Evolutionary conservation across 2,329 filamentous ascomycete species (phyloP).

Genomic region (Colletotrichum plurivorum): DNA sequence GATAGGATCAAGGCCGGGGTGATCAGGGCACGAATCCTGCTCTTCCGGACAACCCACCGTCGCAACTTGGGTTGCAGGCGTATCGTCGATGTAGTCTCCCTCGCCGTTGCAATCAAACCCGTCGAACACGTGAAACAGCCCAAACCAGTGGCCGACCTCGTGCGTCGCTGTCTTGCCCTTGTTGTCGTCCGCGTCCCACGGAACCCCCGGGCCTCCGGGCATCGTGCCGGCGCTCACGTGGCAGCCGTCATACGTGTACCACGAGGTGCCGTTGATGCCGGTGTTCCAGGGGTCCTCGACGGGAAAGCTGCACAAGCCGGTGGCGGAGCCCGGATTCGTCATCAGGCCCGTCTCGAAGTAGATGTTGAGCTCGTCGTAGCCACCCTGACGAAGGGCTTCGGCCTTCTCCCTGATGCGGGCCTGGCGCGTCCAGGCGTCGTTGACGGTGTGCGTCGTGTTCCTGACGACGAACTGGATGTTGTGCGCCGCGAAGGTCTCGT

Average conservation of each 20-base stretch:
- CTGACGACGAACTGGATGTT: slow-evolving; percentile 37
- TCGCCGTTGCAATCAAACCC: slow-evolving; percentile 48
- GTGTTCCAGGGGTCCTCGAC: slow-evolving; percentile 39
- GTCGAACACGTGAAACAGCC: slow-evolving; percentile 59
- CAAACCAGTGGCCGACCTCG: slow-evolving; percentile 61
- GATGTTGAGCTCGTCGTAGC: slow-evolving; percentile 57
- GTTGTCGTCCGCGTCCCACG: slow-evolving; percentile 42
- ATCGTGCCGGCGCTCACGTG: slow-evolving; percentile 40
- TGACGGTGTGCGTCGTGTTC: slow-evolving; percentile 26
- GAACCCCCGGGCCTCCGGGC: slow-evolving; percentile 33
- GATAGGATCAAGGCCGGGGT: slow-evolving; percentile 45
- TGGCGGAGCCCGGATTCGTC: slow-evolving; percentile 40
- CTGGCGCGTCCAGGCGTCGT: slow-evolving; percentile 29
- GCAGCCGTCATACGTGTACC: slow-evolving; percentile 40
- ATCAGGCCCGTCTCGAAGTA: slow-evolving; percentile 51
- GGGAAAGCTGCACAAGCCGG: slow-evolving; percentile 60
- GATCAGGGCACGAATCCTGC: slow-evolving; percentile 47
- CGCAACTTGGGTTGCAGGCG: slow-evolving; percentile 45
- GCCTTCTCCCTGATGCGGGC: slow-evolving; percentile 32
- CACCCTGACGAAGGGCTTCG: slow-evolving; percentile 49
- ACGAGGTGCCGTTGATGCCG: slow-evolving; percentile 29
- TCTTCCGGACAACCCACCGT: slow-evolving; percentile 49
- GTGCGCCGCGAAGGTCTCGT: slow-evolving; percentile 29
- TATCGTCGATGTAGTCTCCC: slow-evolving; percentile 54
- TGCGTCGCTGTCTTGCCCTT: slow-evolving; percentile 47